These are phyloP conservation scores for Pleurotus tuoliensis DNA, from an alignment of 768 basidiomycete species.

Conservation along the genomic window DNA sequence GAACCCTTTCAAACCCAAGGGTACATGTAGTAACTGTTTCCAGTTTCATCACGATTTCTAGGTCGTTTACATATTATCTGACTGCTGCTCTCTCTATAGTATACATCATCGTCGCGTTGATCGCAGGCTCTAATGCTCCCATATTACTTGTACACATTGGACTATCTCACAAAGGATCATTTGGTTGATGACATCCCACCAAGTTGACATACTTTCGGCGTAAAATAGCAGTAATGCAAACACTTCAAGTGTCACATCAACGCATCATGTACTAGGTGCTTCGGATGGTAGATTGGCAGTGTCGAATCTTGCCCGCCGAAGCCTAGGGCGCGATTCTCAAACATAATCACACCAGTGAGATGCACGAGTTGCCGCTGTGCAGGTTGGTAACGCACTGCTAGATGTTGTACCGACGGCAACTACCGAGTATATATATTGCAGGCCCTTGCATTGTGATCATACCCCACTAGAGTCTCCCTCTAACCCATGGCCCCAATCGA, in stretches of 20 bases:
- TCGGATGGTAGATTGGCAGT: neutral
- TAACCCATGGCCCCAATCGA: slow-evolving; percentile 52
- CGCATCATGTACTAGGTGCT: no score
- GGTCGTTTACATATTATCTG: neutral
- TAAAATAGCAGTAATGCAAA: no score
- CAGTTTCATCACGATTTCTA: slow-evolving; percentile 35
- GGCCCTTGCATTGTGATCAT: slow-evolving; percentile 6
- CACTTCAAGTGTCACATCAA: no score
- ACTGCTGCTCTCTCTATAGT: no score
- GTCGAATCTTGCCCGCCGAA: neutral
- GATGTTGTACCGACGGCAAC: slow-evolving; percentile 10
- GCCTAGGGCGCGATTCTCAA: slow-evolving; percentile 5
- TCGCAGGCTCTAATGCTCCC: no score
- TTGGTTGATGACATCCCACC: no score
- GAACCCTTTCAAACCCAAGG: slow-evolving; percentile 62
- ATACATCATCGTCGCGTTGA: no score
- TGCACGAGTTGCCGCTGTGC: slow-evolving; percentile 6
- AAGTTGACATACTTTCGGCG: no score
- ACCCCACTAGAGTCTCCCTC: slow-evolving; percentile 8
- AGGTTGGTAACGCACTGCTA: slow-evolving; percentile 7
- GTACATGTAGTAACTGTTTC: slow-evolving; percentile 66
- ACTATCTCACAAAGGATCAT: no score
- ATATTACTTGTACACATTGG: no score
- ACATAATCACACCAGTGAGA: neutral
- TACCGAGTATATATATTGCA: slow-evolving; percentile 10